Evolutionary conservation across 192 early-diverging fungal genomes (phyloP).

Genomic region (Linnemannia zychae): DNA sequence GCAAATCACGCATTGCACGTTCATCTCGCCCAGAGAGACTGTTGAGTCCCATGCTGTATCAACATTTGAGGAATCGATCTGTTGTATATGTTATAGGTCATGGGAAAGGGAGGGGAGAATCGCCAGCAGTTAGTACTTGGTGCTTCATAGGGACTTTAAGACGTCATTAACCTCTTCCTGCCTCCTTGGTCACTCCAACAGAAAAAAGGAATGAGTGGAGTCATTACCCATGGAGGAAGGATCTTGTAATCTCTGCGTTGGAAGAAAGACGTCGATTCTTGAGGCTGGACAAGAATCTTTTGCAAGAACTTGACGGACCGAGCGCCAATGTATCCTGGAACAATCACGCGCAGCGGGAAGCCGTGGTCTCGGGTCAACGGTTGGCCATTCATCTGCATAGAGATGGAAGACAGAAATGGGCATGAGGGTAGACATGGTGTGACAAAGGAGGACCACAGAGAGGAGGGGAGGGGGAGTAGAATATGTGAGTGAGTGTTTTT

Average conservation of each 20-base stretch:
- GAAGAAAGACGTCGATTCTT: constrained; percentile 79
- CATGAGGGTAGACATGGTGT: not conserved
- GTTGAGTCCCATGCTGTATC: constrained; percentile 69
- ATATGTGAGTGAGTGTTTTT: not conserved
- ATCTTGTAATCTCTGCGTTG: constrained; percentile 89
- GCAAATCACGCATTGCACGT: constrained; percentile 86
- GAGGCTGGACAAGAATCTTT: constrained; percentile 73
- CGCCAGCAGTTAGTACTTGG: not conserved
- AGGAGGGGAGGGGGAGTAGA: not conserved
- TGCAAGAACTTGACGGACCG: constrained; percentile 92
- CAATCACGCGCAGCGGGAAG: constrained; percentile 86
- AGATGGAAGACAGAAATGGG: not conserved
- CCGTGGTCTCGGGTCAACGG: constrained; percentile 87
- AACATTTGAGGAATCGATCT: constrained; percentile 40
- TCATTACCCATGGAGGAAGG: constrained; percentile 73
- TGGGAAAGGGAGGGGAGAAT: constrained; percentile 2
- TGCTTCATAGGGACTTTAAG: not conserved
- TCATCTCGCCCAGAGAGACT: constrained; percentile 75
- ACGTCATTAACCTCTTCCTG: not conserved
- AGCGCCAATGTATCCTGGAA: constrained; percentile 93
- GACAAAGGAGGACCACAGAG: not conserved
- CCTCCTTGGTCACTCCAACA: not conserved
- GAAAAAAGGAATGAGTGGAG: not conserved
- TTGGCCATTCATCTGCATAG: constrained; percentile 78
- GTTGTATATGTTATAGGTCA: constrained; percentile 41